Percentiles rank a stretch among this genome's conserved stretches.
Evolutionary conservation across 345 rosid species (phyloP).

Genomic region (Gossypium bickii): DNA sequence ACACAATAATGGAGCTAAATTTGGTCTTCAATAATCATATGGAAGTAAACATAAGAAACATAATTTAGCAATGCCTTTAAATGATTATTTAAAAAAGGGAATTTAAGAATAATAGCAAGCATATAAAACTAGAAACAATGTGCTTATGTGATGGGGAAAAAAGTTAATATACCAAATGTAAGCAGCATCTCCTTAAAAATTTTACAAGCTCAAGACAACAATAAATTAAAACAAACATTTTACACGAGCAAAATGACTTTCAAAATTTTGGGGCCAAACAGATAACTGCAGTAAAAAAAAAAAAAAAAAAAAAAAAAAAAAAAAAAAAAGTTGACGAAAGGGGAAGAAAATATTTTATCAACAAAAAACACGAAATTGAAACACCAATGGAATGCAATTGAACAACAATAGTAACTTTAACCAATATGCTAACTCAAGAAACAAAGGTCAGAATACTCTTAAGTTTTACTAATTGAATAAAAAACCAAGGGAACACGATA

Average conservation of each 20-base stretch:
- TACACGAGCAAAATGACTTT: not conserved
- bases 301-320: too few species aligned
- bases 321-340: not conserved
- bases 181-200: not conserved
- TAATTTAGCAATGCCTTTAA: too few species aligned
- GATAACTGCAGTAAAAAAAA: not conserved
- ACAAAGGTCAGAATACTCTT: not conserved
- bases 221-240: not conserved
- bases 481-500: not conserved
- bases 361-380: not conserved
- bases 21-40: too few species aligned
- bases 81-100: too few species aligned
- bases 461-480: not conserved
- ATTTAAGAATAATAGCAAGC: too few species aligned
- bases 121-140: too few species aligned
- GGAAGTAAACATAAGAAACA: too few species aligned
- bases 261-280: not conserved
- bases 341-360: not conserved
- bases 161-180: too few species aligned
- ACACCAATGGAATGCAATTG: not conserved
- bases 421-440: not conserved
- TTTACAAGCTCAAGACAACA: not conserved
- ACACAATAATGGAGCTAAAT: not conserved
- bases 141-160: too few species aligned
- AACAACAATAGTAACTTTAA: not conserved